Evolutionary conservation across 2,329 filamentous ascomycete species (phyloP), one percentile per base, ranked within the genome.

Genomic region (Coniochaeta ligniaria): DNA sequence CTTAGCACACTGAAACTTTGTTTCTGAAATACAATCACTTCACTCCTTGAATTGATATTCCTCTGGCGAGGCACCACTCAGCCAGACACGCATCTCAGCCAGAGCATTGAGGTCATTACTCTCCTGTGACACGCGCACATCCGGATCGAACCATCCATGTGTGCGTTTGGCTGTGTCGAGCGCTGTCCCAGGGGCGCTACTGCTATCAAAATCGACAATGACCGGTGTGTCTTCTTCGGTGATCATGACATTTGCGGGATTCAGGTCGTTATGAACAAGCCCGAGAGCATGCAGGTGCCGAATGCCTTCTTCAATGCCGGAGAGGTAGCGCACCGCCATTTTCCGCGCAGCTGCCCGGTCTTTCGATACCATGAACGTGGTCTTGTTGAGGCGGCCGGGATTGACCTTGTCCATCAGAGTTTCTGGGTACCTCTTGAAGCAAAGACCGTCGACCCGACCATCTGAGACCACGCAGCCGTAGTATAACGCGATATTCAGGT

Each of bases 261-360:
- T 58, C 8, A 58, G 31, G 56, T 58, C 56, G 33, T 58, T 58
- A 43, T 58, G 56, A 24, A 41, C 33, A 12, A 36, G 6, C 4
- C 56, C 56, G 33, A 38, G 31, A 6, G 33, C 8, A 41, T 58
- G 56, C 17, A 58, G 56, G 3, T 58, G 33, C 17, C 22, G 56
- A 6, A 58, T 17, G 45, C 17, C 45, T 52, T 59, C 16, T 67
- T 63, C 47, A 35, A 63, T 55, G 26, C 14, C 12, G 57, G 60
- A 35, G 59, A 60, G 16, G 52, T 52, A 52, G 22, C 45, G 45
- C 45, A 16, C 14, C n/a, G 45, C 45, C 26, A 7, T 24, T 9
- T 33, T 33, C 31, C 31, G 31, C 9, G 9, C 31, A 9, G 9
- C 31, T 5, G 31, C 9, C 31, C 45, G 45, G 45, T 52, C 45